A percentile compares a stretch with the other conserved stretches of the same genome.
Evolutionary conservation across 352 stramenopile species (phyloP).

Genomic region (Globisporangium rhizosaccharum): DNA sequence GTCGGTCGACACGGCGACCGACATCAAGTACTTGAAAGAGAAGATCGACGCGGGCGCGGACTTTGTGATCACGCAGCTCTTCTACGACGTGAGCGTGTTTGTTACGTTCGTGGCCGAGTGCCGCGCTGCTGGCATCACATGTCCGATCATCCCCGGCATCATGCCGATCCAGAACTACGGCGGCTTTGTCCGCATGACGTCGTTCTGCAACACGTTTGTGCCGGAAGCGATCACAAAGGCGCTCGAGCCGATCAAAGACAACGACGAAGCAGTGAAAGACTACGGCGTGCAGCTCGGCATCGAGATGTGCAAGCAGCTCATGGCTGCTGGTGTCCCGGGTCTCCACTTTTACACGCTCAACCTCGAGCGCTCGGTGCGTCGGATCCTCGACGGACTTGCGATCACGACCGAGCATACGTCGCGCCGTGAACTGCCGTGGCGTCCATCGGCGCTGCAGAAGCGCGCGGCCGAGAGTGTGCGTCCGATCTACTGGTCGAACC

Average conservation of each 20-base stretch:
- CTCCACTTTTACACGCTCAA: conserved; percentile 96
- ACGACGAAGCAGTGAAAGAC: conserved; percentile 94
- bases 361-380: conserved; percentile 85
- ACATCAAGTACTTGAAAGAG: conserved; percentile 97
- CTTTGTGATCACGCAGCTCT: conserved; percentile 99
- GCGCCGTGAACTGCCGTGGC: conserved; percentile 88
- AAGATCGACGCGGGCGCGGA: conserved; percentile 97
- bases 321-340: conserved; percentile 82
- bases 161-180: conserved; percentile 99
- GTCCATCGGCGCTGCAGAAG: conserved; percentile 86
- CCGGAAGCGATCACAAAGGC: conserved; percentile 75
- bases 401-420: conserved; percentile 41
- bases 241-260: conserved; percentile 93
- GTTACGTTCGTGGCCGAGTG: conserved; percentile 92
- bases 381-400: conserved; percentile 83
- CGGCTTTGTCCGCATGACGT: conserved; percentile 98
- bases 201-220: conserved; percentile 95
- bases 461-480: conserved; percentile 88
- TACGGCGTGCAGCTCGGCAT: conserved; percentile 94
- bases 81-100: conserved; percentile 97
- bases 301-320: conserved; percentile 92
- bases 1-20: conserved; percentile 74
- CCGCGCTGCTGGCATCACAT: conserved; percentile 87
- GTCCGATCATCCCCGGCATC: conserved; percentile 96
- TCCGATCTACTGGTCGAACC: conserved; percentile 99